Evolutionary conservation across 352 stramenopile species (phyloP), one percentile per base, ranked within the genome.

Genomic region (Phytophthora megakarya): DNA sequence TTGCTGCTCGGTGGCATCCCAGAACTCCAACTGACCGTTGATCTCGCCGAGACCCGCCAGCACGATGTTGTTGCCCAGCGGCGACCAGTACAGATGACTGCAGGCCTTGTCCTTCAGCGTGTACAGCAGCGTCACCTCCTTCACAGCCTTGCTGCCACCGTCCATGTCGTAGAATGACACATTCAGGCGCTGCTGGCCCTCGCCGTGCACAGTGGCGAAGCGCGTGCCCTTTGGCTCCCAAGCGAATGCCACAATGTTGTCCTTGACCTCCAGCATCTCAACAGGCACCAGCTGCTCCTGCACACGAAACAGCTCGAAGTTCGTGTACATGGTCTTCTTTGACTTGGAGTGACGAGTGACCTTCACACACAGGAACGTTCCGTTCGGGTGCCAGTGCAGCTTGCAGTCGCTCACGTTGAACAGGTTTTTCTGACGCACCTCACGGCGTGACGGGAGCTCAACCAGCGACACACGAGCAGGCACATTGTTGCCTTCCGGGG

Each of bases 251-350:
- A 99, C 93, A 39, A 99, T 91, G 40, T 84, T 94, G 61, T 99
- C 88, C 74, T 98, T 98, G 56, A 99, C 90, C 76, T 99, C 96
- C 13, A 99, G 78, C 92, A 99, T 99, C 77, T 99, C 97, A 3
- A 99, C 96, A 0, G 97, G 97, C 64, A 99, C 90, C 49, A 97
- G 93, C 30, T 86, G 51, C 67, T 99, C 95, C 42, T 90, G 92
- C 39, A 99, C 80, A 52, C 97, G 86, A 82, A 99, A 99, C 40
- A 99, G 79, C 76, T 99, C 97, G 72, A 99, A 97, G 73, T 99
- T 99, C 54, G 98, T 99, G 84, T 98, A 99, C 44, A 98, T 83
- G 33, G 97, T 99, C 86, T 99, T 99, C 82, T 99, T 99, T 4
- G 82, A 92, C 81, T 94, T 96, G 67, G 84, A 93, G 77, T 94